Evolutionary conservation across 2,329 filamentous ascomycete species (phyloP), one percentile per base, ranked within the genome.

Genomic region (Phaeosphaeria sp.): DNA sequence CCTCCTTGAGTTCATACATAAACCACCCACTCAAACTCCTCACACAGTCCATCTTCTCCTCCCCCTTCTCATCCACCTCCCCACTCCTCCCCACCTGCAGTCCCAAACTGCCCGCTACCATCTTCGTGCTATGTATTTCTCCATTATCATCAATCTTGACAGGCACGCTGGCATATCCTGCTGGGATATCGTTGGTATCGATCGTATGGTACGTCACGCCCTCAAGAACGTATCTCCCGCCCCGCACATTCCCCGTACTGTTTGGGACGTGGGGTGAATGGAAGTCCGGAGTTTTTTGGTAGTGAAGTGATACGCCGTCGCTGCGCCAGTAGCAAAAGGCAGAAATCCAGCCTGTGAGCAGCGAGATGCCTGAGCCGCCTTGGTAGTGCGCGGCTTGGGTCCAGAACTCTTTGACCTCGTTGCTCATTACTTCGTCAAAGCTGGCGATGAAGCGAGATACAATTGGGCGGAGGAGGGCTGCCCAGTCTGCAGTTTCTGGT

Each of bases 251-350:
- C 7, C 22, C 18, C 44, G n/a, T 41, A 10, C 10, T 23, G n/a
- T 42, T 42, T 42, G 50, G 4, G 9, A 17, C 13, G 7, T 4
- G 17, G 6, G n/a, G 7, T 7, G 21, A 2, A 2, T n/a, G 13
- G 22, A 47, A 27, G 17, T n/a, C 21, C 10, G 44, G 21, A 10
- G 44, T 2, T 10, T 2, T 27, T n/a, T 18, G 21, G 23, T 23
- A 20, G 15, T 59, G 53, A 27, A 65, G 33, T 6, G 41, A 49
- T 17, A 59, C 53, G 0, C 63, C 64, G 5, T 63, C 27, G 6
- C 48, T 46, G 15, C 63, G 20, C 64, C 67, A 69, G 51, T 63
- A 64, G 27, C 58, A 62, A 30, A 69, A 69, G 1, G 65, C 64
- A 10, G 60, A 60, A 18, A 68, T 53, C 65, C 64, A 69, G 10